A percentile compares a stretch with the other conserved stretches of the same genome.
Evolutionary conservation across 257 asterid species (phyloP).

Genomic region (Salvia rosmarinus): DNA sequence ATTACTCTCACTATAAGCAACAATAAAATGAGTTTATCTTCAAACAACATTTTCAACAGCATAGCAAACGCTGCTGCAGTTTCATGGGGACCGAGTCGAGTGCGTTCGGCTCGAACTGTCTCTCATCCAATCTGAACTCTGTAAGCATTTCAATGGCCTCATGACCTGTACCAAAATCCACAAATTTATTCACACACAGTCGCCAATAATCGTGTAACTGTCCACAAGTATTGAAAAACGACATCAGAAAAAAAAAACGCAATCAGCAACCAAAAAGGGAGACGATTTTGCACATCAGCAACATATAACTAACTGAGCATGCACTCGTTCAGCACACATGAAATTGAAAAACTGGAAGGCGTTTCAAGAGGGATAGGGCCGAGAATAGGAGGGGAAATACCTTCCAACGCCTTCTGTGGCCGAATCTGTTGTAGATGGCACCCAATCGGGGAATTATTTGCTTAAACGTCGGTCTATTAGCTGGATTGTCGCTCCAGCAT

Average conservation of each 20-base stretch:
- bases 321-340: neutral
- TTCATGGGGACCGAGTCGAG: constrained; percentile 40
- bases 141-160: constrained; percentile 78
- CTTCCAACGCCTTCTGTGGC: constrained; percentile 87
- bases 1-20: neutral
- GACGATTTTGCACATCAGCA: no score
- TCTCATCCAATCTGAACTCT: constrained; percentile 61
- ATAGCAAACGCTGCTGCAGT: neutral
- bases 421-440: constrained; percentile 63
- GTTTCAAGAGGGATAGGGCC: constrained; percentile 13
- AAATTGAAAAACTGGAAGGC: neutral
- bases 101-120: constrained; percentile 48
- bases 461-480: constrained; percentile 81
- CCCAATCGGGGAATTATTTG: constrained; percentile 80
- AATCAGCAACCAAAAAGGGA: no score
- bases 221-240: no score
- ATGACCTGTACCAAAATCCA: constrained; percentile 51
- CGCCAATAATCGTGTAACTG: no score
- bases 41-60: neutral
- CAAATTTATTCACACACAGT: neutral
- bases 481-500: constrained; percentile 80
- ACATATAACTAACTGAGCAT: no score
- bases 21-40: neutral
- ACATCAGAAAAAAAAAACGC: no score
- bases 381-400: constrained; percentile 35